Evolutionary conservation across 2,329 filamentous ascomycete species (phyloP).

Genomic region (Aspergillus transmontanensis): DNA sequence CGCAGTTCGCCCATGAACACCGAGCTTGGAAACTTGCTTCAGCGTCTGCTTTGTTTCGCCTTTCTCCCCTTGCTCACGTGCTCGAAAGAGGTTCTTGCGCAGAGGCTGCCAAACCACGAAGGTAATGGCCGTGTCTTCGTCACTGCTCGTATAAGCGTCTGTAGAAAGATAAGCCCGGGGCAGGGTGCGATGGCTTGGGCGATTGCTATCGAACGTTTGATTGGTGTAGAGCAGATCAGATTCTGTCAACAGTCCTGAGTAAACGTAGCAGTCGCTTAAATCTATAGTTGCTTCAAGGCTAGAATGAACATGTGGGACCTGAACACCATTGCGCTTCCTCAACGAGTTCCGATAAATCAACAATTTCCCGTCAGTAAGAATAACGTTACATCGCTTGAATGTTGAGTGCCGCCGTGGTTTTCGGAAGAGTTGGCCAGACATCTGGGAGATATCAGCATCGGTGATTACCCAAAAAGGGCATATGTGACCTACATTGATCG

Average conservation of each 20-base stretch:
- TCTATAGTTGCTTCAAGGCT: conserved; percentile 62
- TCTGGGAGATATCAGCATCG: conserved; percentile 31
- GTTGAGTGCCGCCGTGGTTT: conserved; percentile 65
- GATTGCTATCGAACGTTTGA: conserved; percentile 65
- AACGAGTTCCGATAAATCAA: conserved; percentile 64
- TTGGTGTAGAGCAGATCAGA: conserved; percentile 66
- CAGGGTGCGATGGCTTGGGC: conserved; percentile 60
- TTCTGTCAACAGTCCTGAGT: conserved; percentile 65
- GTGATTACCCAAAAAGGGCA: conserved; percentile 6
- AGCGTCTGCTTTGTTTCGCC: conserved; percentile 50
- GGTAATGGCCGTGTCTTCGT: conserved; percentile 67
- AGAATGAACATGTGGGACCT: conserved; percentile 63
- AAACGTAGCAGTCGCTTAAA: conserved; percentile 66
- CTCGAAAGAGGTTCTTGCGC: conserved; percentile 58
- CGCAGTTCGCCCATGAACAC: conserved; percentile 62
- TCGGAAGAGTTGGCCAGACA: conserved; percentile 64
- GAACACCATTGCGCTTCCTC: conserved; percentile 56
- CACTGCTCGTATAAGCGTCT: conserved; percentile 63
- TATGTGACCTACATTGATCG: conserved; percentile 50
- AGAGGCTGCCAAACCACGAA: conserved; percentile 68
- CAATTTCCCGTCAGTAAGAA: conserved; percentile 63
- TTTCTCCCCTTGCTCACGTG: conserved; percentile 40
- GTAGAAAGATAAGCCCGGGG: conserved; percentile 61
- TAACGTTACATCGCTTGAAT: conserved; percentile 62
- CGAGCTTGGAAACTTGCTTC: conserved; percentile 62